Evolutionary conservation across 306 rosid species (phyloP).

Genomic region (Casuarina glauca): DNA sequence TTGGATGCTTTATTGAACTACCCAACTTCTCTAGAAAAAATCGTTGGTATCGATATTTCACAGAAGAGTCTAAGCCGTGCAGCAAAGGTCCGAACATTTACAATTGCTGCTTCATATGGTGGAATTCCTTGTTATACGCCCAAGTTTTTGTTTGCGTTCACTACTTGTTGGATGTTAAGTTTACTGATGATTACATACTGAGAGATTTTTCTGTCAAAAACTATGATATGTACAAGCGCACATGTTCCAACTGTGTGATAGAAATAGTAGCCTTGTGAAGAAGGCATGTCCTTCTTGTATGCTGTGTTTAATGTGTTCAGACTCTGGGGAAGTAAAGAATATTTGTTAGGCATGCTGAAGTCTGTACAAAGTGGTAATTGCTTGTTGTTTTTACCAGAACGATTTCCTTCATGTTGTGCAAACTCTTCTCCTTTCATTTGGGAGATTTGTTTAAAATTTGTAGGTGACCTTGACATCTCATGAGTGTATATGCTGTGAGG

Average conservation of each 20-base stretch:
- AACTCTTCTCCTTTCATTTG: background rate
- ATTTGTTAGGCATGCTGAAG: background rate
- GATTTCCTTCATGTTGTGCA: background rate
- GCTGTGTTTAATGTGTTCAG: background rate
- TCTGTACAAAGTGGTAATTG: background rate
- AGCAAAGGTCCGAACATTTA: conserved; percentile 64
- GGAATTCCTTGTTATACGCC: background rate
- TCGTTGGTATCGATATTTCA: conserved; percentile 92
- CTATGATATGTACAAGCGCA: background rate
- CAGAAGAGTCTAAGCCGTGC: conserved; percentile 81
- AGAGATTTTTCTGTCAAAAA: background rate
- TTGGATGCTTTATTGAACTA: conserved; percentile 85
- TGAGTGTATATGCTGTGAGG: background rate
- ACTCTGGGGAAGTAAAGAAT: background rate
- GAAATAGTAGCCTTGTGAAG: background rate
- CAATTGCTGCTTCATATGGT: conserved; percentile 8
- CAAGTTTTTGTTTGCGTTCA: conserved; percentile 10
- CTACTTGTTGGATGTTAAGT: background rate
- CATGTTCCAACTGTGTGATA: background rate
- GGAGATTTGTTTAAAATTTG: background rate
- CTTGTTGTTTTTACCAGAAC: background rate
- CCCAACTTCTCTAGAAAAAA: conserved; percentile 64
- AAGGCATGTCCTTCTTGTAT: background rate
- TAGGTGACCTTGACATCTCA: background rate
- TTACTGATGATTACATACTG: background rate